A percentile compares a stretch with the other conserved stretches of the same genome.
Evolutionary conservation across 23 red algal species (phyloP).

Genomic region (Cyanidiococcus yangmingshanensis): DNA sequence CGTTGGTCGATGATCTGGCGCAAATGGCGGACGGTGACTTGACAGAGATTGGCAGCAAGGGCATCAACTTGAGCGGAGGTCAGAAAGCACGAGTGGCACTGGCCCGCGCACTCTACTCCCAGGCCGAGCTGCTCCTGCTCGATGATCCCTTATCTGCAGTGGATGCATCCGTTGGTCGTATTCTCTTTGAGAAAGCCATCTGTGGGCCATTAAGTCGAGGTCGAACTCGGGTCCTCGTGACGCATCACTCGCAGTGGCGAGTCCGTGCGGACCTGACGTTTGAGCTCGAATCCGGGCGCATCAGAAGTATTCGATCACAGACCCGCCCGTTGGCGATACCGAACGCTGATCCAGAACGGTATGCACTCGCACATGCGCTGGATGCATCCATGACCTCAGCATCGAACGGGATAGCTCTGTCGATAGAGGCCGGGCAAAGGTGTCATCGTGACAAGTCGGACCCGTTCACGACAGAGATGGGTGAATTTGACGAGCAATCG

Average conservation of each 20-base stretch:
- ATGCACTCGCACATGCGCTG: background rate
- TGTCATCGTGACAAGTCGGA: background rate
- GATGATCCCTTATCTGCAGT: conserved; percentile 75
- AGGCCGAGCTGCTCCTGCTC: conserved; percentile 43
- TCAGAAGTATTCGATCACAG: background rate
- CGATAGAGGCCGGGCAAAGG: background rate
- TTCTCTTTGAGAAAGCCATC: conserved; percentile 34
- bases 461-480: background rate
- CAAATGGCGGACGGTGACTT: conserved; percentile 24
- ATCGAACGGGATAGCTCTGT: background rate
- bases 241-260: conserved; percentile 43
- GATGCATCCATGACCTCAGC: background rate
- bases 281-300: background rate
- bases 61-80: conserved; percentile 67
- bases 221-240: conserved; percentile 45
- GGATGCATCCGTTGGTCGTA: conserved; percentile 33
- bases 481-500: background rate
- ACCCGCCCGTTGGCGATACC: background rate
- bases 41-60: conserved; percentile 45
- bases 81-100: conserved; percentile 71
- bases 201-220: conserved; percentile 23
- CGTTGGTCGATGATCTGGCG: conserved; percentile 27
- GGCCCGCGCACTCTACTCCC: conserved; percentile 45
- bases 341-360: background rate
- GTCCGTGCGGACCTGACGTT: conserved; percentile 16